Evolutionary conservation across 371 early-diverging fungal species (phyloP).

Genomic region (Mucor irregularis): DNA sequence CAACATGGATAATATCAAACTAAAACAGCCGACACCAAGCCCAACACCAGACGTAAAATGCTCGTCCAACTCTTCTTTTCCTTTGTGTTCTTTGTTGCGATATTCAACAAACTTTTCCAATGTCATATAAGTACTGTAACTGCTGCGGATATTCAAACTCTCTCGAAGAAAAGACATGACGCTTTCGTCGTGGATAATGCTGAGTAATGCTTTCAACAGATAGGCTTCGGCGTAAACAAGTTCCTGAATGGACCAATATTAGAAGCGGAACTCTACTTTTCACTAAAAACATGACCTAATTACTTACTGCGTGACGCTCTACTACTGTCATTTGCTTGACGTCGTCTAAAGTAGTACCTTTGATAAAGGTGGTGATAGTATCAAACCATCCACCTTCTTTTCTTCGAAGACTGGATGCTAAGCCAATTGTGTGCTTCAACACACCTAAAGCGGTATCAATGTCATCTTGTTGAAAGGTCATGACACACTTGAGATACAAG

Average conservation of each 20-base stretch:
- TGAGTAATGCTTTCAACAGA: conserved; percentile 67
- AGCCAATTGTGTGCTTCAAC: conserved; percentile 55
- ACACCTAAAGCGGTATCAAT: conserved; percentile 62
- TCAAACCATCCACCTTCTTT: conserved; percentile 35
- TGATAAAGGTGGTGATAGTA: conserved; percentile 38
- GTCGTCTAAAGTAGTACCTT: conserved; percentile 38
- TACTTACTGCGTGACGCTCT: conserved; percentile 68
- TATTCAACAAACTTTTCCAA: conserved; percentile 57
- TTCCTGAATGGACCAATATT: conserved; percentile 50
- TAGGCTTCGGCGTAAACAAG: conserved; percentile 73
- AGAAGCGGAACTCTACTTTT: background rate
- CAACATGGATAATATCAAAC: conserved; percentile 51
- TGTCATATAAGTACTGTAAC: conserved; percentile 63
- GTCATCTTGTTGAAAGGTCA: conserved; percentile 74
- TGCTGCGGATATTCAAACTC: conserved; percentile 69
- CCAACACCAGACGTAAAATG: conserved; percentile 76
- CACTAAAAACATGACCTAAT: background rate
- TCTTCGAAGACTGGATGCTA: conserved; percentile 56
- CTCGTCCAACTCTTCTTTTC: conserved; percentile 51
- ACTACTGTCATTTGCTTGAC: conserved; percentile 61
- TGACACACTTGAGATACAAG: conserved; percentile 61
- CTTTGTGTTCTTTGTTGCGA: conserved; percentile 11
- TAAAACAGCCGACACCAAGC: conserved; percentile 65
- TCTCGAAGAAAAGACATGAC: conserved; percentile 72
- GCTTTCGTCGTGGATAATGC: conserved; percentile 69